Evolutionary conservation across 179 eudicot species (phyloP).

Genomic region (Heliamphora pulchella): DNA sequence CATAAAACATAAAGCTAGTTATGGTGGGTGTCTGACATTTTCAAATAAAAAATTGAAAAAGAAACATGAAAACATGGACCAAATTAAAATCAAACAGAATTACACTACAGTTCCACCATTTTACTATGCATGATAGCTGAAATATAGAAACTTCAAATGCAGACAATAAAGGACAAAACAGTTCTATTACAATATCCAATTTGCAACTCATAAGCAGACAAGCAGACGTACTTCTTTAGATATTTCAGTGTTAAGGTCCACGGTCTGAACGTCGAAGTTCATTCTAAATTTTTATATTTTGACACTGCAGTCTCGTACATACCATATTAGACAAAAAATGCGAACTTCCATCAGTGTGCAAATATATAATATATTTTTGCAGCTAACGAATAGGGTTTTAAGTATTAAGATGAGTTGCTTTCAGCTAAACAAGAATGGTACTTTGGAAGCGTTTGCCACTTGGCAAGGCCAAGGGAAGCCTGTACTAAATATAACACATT

Average conservation of each 20-base stretch:
- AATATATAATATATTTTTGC: no score
- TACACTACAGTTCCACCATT: neutral
- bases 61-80: neutral
- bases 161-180: neutral
- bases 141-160: neutral
- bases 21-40: neutral
- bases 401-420: no score
- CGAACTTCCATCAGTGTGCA: no score
- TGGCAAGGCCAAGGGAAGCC: no score
- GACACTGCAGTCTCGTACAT: no score
- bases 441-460: no score
- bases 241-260: neutral
- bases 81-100: neutral
- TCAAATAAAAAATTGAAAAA: neutral
- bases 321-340: no score
- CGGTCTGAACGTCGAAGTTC: no score
- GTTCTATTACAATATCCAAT: neutral
- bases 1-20: neutral
- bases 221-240: neutral
- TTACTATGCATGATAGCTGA: neutral
- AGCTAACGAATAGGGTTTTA: no score
- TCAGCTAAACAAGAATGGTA: no score
- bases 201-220: neutral
- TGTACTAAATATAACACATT: no score
- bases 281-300: no score